A percentile compares a stretch with the other conserved stretches of the same genome.
These are phyloP conservation scores for Globisporangium alternatum DNA, from an alignment of 352 stramenopile genomes.

Conservation along the genomic window DNA sequence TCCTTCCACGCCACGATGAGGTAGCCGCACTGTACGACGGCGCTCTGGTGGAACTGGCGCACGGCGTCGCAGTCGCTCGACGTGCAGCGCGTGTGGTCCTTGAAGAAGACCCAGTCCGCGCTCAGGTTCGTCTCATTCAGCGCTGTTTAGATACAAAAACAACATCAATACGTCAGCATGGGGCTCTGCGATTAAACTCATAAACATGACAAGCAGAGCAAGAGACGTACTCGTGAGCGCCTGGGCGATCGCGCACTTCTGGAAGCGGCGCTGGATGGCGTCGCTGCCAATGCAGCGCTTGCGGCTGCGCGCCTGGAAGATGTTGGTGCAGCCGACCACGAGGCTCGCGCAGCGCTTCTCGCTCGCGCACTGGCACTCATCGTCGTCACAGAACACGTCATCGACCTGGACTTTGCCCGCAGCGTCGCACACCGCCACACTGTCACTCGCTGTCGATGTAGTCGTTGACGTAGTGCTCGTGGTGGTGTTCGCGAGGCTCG, in stretches of 20 bases:
- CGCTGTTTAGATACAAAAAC: slow-evolving; percentile 12
- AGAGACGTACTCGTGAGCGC: slow-evolving; percentile 41
- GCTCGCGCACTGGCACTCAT: slow-evolving; percentile 51
- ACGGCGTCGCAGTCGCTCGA: slow-evolving; percentile 65
- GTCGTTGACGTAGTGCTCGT: not conserved
- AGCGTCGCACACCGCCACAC: slow-evolving; percentile 51
- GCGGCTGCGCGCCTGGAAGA: slow-evolving; percentile 66
- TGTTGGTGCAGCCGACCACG: slow-evolving; percentile 60
- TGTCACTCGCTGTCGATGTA: slow-evolving; percentile 17
- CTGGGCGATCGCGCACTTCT: slow-evolving; percentile 47
- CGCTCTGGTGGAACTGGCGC: slow-evolving; percentile 56
- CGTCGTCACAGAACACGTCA: slow-evolving; percentile 74
- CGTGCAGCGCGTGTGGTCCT: slow-evolving; percentile 39
- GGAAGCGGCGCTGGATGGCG: slow-evolving; percentile 44
- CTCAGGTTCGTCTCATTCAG: slow-evolving; percentile 49
- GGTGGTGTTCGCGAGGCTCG: slow-evolving; percentile 15
- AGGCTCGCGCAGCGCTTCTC: slow-evolving; percentile 60
- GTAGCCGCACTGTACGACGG: slow-evolving; percentile 63
- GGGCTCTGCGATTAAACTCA: not conserved
- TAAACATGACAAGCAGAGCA: not conserved
- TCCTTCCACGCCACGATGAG: slow-evolving; percentile 73
- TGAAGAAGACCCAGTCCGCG: slow-evolving; percentile 74
- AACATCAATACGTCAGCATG: not conserved
- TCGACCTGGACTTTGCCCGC: slow-evolving; percentile 66
- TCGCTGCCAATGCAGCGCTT: slow-evolving; percentile 61